Evolutionary conservation across 2,329 filamentous ascomycete genomes (phyloP).

Genomic region (Nemania serpens): DNA sequence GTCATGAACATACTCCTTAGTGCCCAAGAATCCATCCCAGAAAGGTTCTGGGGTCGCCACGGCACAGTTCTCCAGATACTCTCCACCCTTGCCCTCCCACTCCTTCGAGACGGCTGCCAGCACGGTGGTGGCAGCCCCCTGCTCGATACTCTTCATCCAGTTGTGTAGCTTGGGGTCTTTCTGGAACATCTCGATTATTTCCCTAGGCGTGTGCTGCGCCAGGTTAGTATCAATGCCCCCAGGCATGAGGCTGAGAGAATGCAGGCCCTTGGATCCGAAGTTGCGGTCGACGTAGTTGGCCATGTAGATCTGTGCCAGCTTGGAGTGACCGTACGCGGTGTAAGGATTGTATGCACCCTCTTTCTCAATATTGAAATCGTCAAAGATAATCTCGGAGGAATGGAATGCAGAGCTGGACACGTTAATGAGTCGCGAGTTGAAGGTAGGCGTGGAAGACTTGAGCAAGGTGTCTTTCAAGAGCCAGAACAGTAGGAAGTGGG

Average conservation of each 20-base stretch:
- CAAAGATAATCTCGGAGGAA: background rate
- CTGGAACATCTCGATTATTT: background rate
- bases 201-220: background rate
- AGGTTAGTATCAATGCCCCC: conserved; percentile 3
- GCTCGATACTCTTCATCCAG: conserved; percentile 35
- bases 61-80: conserved; percentile 12
- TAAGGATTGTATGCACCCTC: background rate
- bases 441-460: background rate
- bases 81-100: conserved; percentile 27
- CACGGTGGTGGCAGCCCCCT: conserved; percentile 50
- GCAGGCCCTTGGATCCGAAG: conserved; percentile 46
- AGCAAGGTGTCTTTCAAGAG: conserved; percentile 5
- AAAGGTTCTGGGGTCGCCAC: no score
- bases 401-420: conserved; percentile 1
- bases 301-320: conserved; percentile 52
- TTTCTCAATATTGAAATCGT: conserved; percentile 12
- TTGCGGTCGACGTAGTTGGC: conserved; percentile 52
- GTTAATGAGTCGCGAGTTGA: conserved; percentile 3
- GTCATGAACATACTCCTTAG: no score
- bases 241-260: conserved; percentile 39
- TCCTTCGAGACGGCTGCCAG: conserved; percentile 45
- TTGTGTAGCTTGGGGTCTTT: background rate
- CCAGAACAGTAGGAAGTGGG: conserved; percentile 12
- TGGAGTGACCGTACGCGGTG: conserved; percentile 44
- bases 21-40: no score